Evolutionary conservation across 192 early-diverging fungal species (phyloP).

Genomic region (Coemansia sp.): DNA sequence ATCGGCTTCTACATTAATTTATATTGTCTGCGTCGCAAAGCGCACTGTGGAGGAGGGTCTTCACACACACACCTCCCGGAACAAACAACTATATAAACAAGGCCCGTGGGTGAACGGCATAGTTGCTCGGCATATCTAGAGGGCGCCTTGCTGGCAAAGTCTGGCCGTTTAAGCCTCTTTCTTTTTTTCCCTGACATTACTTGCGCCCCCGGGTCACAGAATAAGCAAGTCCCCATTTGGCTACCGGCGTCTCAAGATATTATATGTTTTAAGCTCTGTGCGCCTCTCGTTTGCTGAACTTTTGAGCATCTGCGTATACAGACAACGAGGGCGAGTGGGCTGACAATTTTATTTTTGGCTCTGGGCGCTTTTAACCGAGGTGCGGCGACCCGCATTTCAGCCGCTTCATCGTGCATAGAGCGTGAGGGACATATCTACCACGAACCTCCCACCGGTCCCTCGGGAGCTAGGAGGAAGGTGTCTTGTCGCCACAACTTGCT

Average conservation of each 20-base stretch:
- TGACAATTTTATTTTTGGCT: conserved; percentile 1
- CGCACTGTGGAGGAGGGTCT: neutral
- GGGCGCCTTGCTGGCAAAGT: neutral
- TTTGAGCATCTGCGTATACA: neutral
- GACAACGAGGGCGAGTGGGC: neutral
- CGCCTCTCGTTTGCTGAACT: neutral
- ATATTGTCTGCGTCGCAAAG: neutral
- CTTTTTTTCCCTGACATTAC: neutral
- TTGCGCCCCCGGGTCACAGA: neutral
- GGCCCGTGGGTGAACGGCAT: neutral
- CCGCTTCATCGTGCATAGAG: neutral
- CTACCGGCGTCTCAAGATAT: neutral
- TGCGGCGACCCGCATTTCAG: conserved; percentile 5
- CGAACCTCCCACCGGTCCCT: neutral
- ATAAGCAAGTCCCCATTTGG: neutral
- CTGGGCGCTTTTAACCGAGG: conserved; percentile 3
- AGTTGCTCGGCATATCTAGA: neutral
- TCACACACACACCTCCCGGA: neutral
- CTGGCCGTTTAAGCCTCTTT: neutral
- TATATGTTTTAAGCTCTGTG: conserved; percentile 2
- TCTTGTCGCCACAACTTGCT: neutral
- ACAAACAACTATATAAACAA: neutral
- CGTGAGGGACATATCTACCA: neutral
- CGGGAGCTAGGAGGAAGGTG: neutral
- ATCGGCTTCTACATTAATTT: conserved; percentile 9